Base-by-base conservation (phyloP, 2,329 filamentous ascomycete genomes). In the Cordyceps tenuipes region DNA sequence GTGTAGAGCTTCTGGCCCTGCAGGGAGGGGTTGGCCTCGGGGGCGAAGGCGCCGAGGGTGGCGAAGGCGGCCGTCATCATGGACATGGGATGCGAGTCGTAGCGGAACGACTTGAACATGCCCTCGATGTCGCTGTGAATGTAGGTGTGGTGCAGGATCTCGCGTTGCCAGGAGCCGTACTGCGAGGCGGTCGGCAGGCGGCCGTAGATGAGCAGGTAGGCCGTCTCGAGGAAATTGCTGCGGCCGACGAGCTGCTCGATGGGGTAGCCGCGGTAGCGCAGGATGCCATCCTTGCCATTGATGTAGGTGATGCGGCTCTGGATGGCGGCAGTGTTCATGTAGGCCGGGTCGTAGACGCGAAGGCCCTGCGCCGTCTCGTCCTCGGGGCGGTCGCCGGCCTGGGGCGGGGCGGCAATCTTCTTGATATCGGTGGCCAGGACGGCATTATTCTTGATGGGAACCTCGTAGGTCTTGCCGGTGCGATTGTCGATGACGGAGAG, bases 11-110 rank as follows among this genome's bases (percentile, higher is more conserved):
- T 79, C 66, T 78, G 75, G 3, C 79, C 78, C 5, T 72, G 71
- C 8, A 82, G 73, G 1, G 78, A 79, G 1, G 79, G 78, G 64
- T 79, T 80, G 19, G 77, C 75, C 62, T 80, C 77, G 7, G 77
- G 77, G 0, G 77, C 76, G 60, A 79, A 81, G 9, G 77, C 76
- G 44, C 77, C 78, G 49, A 79, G 71, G 0, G 77, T 77, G 15
- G 78, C 76, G 62, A 81, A 80, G 0, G 78, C 73, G 0, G 77
- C 76, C 0, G 77, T 77, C 68, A 80, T 66, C 74, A 80, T 79
- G 59, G 76, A 75, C 78, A 80, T 80, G 21, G 78, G 78, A 61
- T 80, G 78, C 10, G 78, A 78, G 65, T 80, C 78, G 68, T 78
- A 78, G 17, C 76, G 76, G 70, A 79, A 79, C 2, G 75, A 76